These are phyloP conservation scores for Toxoplasma gondii DNA, from an alignment of 169 alveolate species.

Conservation along the genomic window DNA sequence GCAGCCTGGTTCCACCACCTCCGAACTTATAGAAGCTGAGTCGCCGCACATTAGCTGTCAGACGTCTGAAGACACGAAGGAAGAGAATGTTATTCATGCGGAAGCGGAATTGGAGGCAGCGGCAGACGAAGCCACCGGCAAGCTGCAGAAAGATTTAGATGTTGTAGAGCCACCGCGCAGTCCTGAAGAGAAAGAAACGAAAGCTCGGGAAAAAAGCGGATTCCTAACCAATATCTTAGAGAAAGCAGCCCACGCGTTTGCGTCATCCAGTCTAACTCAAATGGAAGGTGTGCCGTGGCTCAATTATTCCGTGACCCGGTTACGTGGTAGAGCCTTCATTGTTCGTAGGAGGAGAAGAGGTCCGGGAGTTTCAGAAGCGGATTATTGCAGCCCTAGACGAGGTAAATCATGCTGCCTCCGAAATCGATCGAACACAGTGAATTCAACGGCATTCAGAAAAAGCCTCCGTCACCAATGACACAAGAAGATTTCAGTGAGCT, in stretches of 20 bases:
- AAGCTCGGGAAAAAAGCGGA: slow-evolving; percentile 43
- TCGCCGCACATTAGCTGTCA: neutral
- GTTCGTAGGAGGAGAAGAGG: neutral
- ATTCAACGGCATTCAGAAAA: neutral
- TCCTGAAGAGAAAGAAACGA: slow-evolving; percentile 48
- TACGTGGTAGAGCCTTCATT: neutral
- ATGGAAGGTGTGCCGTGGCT: neutral
- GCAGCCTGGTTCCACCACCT: neutral
- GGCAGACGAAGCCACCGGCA: slow-evolving; percentile 33
- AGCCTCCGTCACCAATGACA: slow-evolving; percentile 10
- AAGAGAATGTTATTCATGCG: neutral
- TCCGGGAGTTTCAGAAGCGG: slow-evolving; percentile 13
- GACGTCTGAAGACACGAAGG: neutral
- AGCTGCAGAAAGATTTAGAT: neutral
- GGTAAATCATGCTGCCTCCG: neutral
- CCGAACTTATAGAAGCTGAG: neutral
- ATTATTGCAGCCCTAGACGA: neutral
- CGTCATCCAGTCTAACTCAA: slow-evolving; percentile 16
- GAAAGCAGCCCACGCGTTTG: slow-evolving; percentile 33
- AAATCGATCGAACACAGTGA: too few species aligned
- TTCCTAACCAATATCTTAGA: slow-evolving; percentile 36
- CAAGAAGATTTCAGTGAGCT: neutral
- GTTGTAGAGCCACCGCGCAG: neutral
- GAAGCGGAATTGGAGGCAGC: neutral
- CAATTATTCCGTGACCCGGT: neutral